Evolutionary conservation across 2,329 filamentous ascomycete species (phyloP).

Genomic region (Mycosphaerelloides madeirae): DNA sequence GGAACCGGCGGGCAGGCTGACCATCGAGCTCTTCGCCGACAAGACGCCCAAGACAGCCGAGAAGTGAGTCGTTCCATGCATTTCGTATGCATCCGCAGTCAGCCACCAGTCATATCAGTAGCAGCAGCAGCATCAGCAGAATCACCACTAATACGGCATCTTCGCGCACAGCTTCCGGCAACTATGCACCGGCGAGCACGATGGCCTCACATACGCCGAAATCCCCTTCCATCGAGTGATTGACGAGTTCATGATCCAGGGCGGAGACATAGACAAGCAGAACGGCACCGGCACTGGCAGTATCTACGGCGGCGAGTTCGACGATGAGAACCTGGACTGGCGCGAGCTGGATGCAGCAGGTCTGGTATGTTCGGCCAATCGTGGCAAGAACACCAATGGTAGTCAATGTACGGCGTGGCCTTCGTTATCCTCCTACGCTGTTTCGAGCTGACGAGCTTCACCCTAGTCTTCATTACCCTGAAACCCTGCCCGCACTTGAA

Average conservation of each 20-base stretch:
- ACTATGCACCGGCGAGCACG: slow-evolving; percentile 39
- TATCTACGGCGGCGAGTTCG: slow-evolving; percentile 39
- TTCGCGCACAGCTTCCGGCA: slow-evolving; percentile 38
- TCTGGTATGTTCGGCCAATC: slow-evolving; percentile 40
- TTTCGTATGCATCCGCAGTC: slow-evolving; percentile 25
- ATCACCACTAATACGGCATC: slow-evolving; percentile 12
- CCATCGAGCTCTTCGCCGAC: slow-evolving; percentile 44
- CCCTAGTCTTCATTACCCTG: slow-evolving; percentile 40
- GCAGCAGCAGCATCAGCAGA: not conserved
- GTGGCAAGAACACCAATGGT: slow-evolving; percentile 39
- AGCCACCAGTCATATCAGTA: not conserved
- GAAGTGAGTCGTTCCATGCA: slow-evolving; percentile 32
- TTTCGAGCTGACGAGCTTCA: slow-evolving; percentile 10
- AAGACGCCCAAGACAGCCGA: slow-evolving; percentile 43
- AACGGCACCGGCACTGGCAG: slow-evolving; percentile 39
- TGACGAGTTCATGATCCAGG: slow-evolving; percentile 44
- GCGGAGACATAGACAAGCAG: slow-evolving; percentile 39
- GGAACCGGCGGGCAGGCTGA: slow-evolving; percentile 40
- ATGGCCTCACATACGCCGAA: slow-evolving; percentile 35
- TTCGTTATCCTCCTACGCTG: not conserved
- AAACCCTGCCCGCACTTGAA: slow-evolving; percentile 37
- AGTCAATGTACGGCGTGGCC: slow-evolving; percentile 30
- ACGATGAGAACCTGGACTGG: slow-evolving; percentile 41
- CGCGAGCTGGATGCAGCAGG: slow-evolving; percentile 38
- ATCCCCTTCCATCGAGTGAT: slow-evolving; percentile 40